phyloP scores from a whole-genome alignment of 2,329 filamentous ascomycete genomes.

The Xylaria multiplex region DNA sequence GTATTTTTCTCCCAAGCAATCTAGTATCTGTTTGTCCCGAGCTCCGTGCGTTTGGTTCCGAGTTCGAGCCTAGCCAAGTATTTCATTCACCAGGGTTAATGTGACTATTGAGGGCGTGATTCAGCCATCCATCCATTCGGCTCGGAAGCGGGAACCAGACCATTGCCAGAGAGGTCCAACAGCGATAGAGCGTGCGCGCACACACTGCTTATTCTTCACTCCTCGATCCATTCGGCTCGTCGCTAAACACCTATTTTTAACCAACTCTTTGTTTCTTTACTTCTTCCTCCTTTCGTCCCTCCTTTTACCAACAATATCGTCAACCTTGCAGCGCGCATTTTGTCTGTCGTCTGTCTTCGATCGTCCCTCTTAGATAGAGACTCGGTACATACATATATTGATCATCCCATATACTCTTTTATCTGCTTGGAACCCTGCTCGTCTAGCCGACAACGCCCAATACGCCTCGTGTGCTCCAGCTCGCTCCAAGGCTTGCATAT shows the following conservation, averaged over 20 bases:
- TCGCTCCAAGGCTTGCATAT: conserved; percentile 30
- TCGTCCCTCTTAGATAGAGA: not conserved
- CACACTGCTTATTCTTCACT: conserved; percentile 20
- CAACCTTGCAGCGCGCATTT: conserved; percentile 9
- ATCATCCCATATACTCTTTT: not conserved
- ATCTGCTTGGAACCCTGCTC: conserved; percentile 23
- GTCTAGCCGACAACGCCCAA: conserved; percentile 28
- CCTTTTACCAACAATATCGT: conserved; percentile 9
- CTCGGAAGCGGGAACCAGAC: conserved; percentile 29
- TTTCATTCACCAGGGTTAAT: conserved; percentile 30
- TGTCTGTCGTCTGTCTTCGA: not conserved
- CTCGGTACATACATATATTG: not conserved
- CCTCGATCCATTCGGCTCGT: not conserved
- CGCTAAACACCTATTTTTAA: conserved; percentile 4
- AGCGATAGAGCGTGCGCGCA: conserved; percentile 16
- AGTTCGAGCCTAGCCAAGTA: conserved; percentile 26
- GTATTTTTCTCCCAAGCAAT: conserved; percentile 19
- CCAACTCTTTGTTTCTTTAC: not conserved
- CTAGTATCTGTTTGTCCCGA: conserved; percentile 32
- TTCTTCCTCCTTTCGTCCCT: not conserved
- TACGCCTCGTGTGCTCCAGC: conserved; percentile 18
- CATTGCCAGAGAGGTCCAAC: conserved; percentile 9
- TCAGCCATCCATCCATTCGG: conserved; percentile 36
- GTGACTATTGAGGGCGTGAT: conserved; percentile 39
- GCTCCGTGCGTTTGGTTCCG: conserved; percentile 32